Evolutionary conservation across 2,329 filamentous ascomycete species (phyloP).

Genomic region (Aspergillus thermomutatus): DNA sequence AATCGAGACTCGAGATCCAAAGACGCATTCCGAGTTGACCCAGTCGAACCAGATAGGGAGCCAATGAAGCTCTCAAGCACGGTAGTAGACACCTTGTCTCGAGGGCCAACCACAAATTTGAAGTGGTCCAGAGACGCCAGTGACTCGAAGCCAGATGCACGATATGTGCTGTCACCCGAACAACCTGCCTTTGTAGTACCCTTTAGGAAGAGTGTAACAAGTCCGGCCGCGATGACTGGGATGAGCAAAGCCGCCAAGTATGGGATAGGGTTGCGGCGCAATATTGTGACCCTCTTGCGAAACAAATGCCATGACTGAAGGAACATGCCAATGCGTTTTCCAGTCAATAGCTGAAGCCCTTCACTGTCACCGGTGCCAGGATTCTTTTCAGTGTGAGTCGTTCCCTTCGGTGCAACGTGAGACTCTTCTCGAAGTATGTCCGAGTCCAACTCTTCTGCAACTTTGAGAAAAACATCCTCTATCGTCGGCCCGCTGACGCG

Average conservation of each 20-base stretch:
- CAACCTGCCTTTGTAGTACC: slow-evolving; percentile 54
- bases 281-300: slow-evolving; percentile 70
- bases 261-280: slow-evolving; percentile 74
- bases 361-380: slow-evolving; percentile 9
- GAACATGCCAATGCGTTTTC: slow-evolving; percentile 64
- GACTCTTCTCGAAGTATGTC: slow-evolving; percentile 6
- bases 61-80: slow-evolving; percentile 19
- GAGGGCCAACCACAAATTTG: slow-evolving; percentile 37
- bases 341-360: slow-evolving; percentile 57
- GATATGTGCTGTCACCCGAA: slow-evolving; percentile 35
- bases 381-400: slow-evolving; percentile 9
- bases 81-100: slow-evolving; percentile 23
- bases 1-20: slow-evolving; percentile 37
- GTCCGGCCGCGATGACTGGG: slow-evolving; percentile 72
- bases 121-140: slow-evolving; percentile 28
- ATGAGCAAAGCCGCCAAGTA: slow-evolving; percentile 72
- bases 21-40: slow-evolving; percentile 23
- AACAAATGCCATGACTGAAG: slow-evolving; percentile 73
- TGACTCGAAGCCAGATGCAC: slow-evolving; percentile 23
- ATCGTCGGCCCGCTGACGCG: slow-evolving; percentile 85
- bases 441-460: slow-evolving; percentile 71
- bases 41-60: slow-evolving; percentile 23
- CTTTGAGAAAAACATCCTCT: slow-evolving; percentile 84
- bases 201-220: slow-evolving; percentile 73
- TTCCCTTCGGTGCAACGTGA: slow-evolving; percentile 9